These are phyloP conservation scores for Microbotryum violaceum DNA, from an alignment of 1,284 basidiomycete species.

Conservation along the genomic window DNA sequence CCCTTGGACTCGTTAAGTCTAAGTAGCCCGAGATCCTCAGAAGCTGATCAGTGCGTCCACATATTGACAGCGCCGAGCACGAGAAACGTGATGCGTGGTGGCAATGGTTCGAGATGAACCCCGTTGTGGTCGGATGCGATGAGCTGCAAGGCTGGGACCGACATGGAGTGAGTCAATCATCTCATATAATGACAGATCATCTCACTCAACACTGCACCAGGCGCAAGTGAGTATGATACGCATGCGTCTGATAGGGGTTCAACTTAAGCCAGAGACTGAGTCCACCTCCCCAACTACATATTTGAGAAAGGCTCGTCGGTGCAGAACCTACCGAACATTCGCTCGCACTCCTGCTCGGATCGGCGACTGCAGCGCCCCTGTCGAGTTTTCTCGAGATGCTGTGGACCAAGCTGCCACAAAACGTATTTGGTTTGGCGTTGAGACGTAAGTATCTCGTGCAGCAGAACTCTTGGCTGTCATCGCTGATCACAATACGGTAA, in stretches of 20 bases:
- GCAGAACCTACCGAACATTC: conserved; percentile 14
- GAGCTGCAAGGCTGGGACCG: conserved; percentile 39
- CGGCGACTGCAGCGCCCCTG: conserved; percentile 38
- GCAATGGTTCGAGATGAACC: conserved; percentile 41
- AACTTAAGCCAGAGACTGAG: too few species aligned
- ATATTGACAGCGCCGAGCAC: conserved; percentile 16
- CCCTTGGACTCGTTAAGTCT: too few species aligned
- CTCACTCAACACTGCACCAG: conserved; percentile 8
- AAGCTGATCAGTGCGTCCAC: too few species aligned
- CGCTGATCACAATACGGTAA: too few species aligned
- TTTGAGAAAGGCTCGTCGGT: conserved; percentile 18
- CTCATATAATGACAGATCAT: neutral
- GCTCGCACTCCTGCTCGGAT: conserved; percentile 38
- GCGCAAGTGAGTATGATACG: conserved; percentile 6
- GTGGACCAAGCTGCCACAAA: too few species aligned
- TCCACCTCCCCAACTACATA: neutral
- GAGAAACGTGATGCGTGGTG: conserved; percentile 26
- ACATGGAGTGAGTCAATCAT: conserved; percentile 32
- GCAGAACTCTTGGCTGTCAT: too few species aligned
- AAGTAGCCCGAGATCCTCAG: too few species aligned
- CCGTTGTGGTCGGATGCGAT: conserved; percentile 39
- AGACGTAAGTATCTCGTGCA: too few species aligned
- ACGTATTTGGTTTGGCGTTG: too few species aligned
- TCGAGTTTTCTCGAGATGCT: conserved; percentile 14
- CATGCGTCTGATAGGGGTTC: neutral